Conservation (phyloP, 305 asterid species). For the Nicotiana rustica region DNA sequence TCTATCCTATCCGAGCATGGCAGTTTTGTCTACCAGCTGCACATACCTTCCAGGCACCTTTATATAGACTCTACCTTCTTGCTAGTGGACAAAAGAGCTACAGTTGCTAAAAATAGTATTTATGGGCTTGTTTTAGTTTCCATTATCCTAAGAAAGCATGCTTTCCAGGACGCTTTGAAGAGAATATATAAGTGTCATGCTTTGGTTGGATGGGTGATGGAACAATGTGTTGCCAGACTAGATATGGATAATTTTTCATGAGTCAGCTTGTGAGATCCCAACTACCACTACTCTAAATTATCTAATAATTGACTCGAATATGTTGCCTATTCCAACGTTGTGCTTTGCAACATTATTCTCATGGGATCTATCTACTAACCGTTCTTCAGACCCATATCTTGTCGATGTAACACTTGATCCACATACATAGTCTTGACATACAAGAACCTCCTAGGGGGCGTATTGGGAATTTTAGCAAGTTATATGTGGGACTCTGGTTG, state of each 20-base stretch:
- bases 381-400: too few species aligned
- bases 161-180: slow-evolving; percentile 75
- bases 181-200: slow-evolving; percentile 73
- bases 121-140: slow-evolving; percentile 86
- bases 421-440: too few species aligned
- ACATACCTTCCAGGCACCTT: slow-evolving; percentile 92
- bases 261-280: slow-evolving; percentile 94
- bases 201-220: slow-evolving; percentile 73
- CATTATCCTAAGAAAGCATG: slow-evolving; percentile 76
- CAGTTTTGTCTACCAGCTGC: slow-evolving; percentile 88
- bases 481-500: too few species aligned
- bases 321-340: slow-evolving; percentile 76
- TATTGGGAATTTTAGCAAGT: too few species aligned
- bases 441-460: too few species aligned
- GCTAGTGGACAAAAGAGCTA: too few species aligned
- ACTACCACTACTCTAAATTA: too few species aligned
- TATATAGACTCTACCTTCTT: slow-evolving; percentile 69
- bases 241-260: slow-evolving; percentile 93
- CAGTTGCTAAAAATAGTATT: slow-evolving; percentile 78
- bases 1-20: slow-evolving; percentile 94
- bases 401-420: too few species aligned
- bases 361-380: too few species aligned
- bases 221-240: slow-evolving; percentile 84
- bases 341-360: too few species aligned
- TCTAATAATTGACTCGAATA: slow-evolving; percentile 89